These are phyloP conservation scores for Apiospora malaysiana DNA, from an alignment of 2,329 filamentous ascomycete genomes.

Conservation along the genomic window DNA sequence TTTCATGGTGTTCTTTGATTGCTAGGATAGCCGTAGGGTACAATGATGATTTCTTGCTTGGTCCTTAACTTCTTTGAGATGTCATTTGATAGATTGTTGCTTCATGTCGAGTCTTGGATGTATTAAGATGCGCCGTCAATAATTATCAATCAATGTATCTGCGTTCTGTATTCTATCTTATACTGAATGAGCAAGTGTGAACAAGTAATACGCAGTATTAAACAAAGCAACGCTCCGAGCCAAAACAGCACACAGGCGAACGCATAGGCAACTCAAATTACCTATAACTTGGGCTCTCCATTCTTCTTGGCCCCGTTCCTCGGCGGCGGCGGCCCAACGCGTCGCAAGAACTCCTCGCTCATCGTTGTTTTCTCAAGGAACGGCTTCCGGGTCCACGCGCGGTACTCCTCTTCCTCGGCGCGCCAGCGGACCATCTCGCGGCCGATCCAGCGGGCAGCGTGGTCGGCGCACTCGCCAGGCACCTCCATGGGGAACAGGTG, in stretches of 20 bases:
- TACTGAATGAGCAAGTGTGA: background rate
- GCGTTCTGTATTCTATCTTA: background rate
- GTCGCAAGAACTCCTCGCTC: conserved; percentile 60
- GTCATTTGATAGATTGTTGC: background rate
- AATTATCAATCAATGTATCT: background rate
- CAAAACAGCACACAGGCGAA: background rate
- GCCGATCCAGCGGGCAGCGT: conserved; percentile 62
- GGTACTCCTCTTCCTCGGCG: conserved; percentile 61
- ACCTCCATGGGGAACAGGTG: conserved; percentile 88
- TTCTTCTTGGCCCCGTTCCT: background rate
- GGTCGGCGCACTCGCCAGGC: conserved; percentile 68
- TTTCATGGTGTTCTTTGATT: background rate
- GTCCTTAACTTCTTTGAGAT: background rate
- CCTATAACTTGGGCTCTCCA: background rate
- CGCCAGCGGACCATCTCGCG: conserved; percentile 64
- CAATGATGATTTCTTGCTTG: background rate
- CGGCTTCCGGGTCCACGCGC: conserved; percentile 51
- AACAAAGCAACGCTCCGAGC: background rate
- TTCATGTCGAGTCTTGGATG: no score
- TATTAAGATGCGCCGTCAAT: background rate
- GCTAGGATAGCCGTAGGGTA: conserved; percentile 7
- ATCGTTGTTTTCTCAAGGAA: conserved; percentile 60
- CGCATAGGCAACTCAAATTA: background rate
- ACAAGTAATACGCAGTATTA: background rate
- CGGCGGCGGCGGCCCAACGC: conserved; percentile 47